A percentile compares a stretch with the other conserved stretches of the same genome.
Evolutionary conservation across 2,329 filamentous ascomycete genomes (phyloP).

Genomic region (Pseudocercospora cruenta): DNA sequence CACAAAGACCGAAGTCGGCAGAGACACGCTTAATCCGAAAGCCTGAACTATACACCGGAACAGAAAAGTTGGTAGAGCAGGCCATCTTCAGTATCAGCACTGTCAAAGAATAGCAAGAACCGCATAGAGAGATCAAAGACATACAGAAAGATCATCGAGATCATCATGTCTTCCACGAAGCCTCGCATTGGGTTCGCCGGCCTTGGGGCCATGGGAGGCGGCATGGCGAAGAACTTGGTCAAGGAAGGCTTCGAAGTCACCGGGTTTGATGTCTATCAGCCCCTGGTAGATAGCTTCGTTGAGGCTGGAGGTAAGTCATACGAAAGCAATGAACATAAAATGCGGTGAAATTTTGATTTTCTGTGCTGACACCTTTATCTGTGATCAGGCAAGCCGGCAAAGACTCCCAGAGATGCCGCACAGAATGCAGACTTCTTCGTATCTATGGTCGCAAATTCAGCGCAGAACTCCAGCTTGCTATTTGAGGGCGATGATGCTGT

Average conservation of each 20-base stretch:
- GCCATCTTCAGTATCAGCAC: not conserved
- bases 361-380: not conserved
- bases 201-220: constrained; percentile 80
- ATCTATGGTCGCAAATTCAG: constrained; percentile 75
- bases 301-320: constrained; percentile 59
- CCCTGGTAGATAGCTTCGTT: constrained; percentile 68
- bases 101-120: not conserved
- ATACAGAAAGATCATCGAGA: not conserved
- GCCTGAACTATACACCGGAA: too few relatives aligned
- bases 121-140: not conserved
- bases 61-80: too few relatives aligned
- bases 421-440: constrained; percentile 64
- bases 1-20: not conserved
- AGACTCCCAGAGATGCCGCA: constrained; percentile 65
- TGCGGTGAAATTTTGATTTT: too few relatives aligned
- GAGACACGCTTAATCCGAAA: not conserved
- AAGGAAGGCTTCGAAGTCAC: constrained; percentile 68
- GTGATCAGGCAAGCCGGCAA: constrained; percentile 47
- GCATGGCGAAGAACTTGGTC: constrained; percentile 76
- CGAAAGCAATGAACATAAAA: not conserved
- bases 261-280: constrained; percentile 71
- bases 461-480: constrained; percentile 68
- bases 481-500: constrained; percentile 62
- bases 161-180: constrained; percentile 29
- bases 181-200: constrained; percentile 62